Evolutionary conservation across 1,139 yeast species (phyloP).

Genomic region (Saccharomyces hybrid): DNA sequence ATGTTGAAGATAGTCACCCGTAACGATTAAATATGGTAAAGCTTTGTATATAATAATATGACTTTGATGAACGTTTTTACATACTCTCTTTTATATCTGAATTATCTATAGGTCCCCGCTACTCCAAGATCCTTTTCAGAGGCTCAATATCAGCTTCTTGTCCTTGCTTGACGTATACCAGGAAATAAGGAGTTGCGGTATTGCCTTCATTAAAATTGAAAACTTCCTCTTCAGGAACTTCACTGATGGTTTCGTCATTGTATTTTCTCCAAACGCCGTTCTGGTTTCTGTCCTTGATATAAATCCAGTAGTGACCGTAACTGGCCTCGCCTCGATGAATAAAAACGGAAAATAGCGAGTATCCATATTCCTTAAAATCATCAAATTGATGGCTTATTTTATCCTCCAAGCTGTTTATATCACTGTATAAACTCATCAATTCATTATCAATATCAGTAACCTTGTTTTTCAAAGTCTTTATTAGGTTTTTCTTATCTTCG

Average conservation of each 20-base stretch:
- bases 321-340: conserved; percentile 95
- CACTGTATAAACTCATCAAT: conserved; percentile 33
- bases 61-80: not conserved
- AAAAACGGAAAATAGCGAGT: conserved; percentile 81
- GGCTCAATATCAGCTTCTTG: conserved; percentile 60
- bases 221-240: conserved; percentile 67
- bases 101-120: not conserved
- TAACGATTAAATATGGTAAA: not conserved
- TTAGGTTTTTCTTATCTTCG: conserved; percentile 13
- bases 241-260: conserved; percentile 85
- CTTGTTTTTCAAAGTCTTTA: conserved; percentile 31
- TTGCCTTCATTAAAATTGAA: conserved; percentile 60
- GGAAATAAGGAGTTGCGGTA: conserved; percentile 88
- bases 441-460: conserved; percentile 34
- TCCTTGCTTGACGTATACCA: conserved; percentile 71
- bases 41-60: not conserved
- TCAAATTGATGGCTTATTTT: conserved; percentile 53
- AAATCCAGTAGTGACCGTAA: conserved; percentile 95
- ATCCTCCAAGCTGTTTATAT: conserved; percentile 38
- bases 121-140: conserved; percentile 39
- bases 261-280: conserved; percentile 69
- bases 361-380: conserved; percentile 55
- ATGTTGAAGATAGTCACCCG: not conserved
- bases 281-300: conserved; percentile 66
- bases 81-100: not conserved